Conservation (phyloP, 176 grass and related monocot species). For the Ananas comosus region DNA sequence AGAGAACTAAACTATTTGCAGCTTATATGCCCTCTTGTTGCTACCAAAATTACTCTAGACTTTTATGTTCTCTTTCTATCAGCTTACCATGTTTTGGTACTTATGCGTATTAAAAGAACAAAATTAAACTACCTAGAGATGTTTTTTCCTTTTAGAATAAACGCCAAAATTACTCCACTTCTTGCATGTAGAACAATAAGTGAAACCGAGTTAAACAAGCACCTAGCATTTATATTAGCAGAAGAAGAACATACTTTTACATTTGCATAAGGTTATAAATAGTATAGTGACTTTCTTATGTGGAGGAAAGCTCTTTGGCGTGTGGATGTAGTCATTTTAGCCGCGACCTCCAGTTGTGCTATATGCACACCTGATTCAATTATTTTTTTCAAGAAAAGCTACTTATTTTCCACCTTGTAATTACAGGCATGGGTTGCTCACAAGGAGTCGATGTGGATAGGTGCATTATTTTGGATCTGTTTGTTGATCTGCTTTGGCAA, state of each 20-base stretch:
- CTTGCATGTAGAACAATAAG: not conserved
- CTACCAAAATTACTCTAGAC: not conserved
- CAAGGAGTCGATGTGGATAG: slow-evolving; percentile 71
- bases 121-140: not conserved
- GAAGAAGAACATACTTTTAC: not conserved
- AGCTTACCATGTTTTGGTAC: not conserved
- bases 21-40: not conserved
- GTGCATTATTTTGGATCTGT: too few relatives aligned
- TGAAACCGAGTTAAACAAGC: not conserved
- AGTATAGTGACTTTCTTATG: too few relatives aligned
- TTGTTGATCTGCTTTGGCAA: too few relatives aligned
- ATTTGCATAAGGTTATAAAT: not conserved
- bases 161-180: not conserved
- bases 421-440: slow-evolving; percentile 72
- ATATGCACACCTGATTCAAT: too few relatives aligned
- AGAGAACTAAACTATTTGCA: not conserved
- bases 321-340: not conserved
- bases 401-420: slow-evolving; percentile 10
- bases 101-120: not conserved
- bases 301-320: not conserved
- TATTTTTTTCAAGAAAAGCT: not conserved
- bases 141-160: not conserved
- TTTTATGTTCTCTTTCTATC: slow-evolving; percentile 1
- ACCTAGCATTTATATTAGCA: not conserved
- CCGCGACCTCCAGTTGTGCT: too few relatives aligned